phyloP scores from a whole-genome alignment of 805 yeast genomes.

The Monosporozyma unispora region DNA sequence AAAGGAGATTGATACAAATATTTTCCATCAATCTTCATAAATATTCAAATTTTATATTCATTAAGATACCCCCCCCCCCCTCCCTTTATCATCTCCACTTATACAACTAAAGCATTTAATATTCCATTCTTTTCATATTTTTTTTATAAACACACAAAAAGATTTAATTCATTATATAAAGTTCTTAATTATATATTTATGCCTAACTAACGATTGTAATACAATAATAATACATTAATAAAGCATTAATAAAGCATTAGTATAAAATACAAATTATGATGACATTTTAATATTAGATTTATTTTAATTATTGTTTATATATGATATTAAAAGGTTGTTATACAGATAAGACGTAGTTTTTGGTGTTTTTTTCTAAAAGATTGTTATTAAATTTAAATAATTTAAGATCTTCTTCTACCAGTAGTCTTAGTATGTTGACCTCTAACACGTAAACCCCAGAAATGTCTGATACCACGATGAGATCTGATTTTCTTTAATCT shows the following conservation, averaged over 20 bases:
- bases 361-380: too few relatives aligned
- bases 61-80: neutral
- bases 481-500: slow-evolving; percentile 99
- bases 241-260: too few relatives aligned
- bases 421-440: slow-evolving; percentile 99
- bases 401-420: slow-evolving; percentile 66
- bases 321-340: neutral
- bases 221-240: neutral
- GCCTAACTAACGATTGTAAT: neutral
- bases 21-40: slow-evolving; percentile 3
- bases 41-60: neutral
- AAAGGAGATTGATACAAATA: slow-evolving; percentile 16
- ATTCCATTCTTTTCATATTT: too few relatives aligned
- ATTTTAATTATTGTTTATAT: neutral
- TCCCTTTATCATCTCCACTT: neutral
- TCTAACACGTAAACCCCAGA: slow-evolving; percentile 99
- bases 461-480: slow-evolving; percentile 99
- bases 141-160: too few relatives aligned
- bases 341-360: too few relatives aligned
- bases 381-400: neutral
- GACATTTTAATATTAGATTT: neutral
- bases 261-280: neutral
- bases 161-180: too few relatives aligned
- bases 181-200: too few relatives aligned
- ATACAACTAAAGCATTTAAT: too few relatives aligned